Percentiles rank a stretch among this genome's conserved stretches.
Conservation (phyloP, 306 rosid species). For the Abrus precatorius region DNA sequence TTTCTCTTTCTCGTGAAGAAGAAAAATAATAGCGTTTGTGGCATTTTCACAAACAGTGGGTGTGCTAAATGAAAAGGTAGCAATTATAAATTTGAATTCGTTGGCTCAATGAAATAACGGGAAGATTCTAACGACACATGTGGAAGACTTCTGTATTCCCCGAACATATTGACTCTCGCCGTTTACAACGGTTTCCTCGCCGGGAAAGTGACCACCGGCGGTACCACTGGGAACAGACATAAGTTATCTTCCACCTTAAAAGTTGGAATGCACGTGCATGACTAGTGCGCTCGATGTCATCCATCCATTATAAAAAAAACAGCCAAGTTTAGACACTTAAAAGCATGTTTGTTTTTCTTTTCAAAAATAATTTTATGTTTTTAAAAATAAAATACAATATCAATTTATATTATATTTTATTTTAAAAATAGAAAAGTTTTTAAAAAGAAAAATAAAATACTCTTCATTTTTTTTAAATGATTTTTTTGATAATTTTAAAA, state of each 20-base stretch:
- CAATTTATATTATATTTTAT: too few species aligned
- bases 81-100: neutral
- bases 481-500: too few species aligned
- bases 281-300: neutral
- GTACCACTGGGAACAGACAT: neutral
- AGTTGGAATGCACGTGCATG: neutral
- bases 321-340: too few species aligned
- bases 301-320: neutral
- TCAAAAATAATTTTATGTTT: too few species aligned
- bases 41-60: conserved; percentile 53
- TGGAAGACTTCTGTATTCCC: neutral
- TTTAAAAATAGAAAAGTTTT: too few species aligned
- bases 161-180: neutral
- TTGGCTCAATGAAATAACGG: neutral
- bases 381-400: too few species aligned
- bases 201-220: conserved; percentile 3
- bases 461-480: too few species aligned
- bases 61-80: conserved; percentile 34
- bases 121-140: neutral
- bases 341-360: too few species aligned
- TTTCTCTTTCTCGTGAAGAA: neutral
- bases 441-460: too few species aligned
- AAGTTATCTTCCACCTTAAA: neutral
- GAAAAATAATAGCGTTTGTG: neutral
- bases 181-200: neutral